phyloP scores from a whole-genome alignment of 192 early-diverging fungal genomes.

The Dissophora globulifera region DNA sequence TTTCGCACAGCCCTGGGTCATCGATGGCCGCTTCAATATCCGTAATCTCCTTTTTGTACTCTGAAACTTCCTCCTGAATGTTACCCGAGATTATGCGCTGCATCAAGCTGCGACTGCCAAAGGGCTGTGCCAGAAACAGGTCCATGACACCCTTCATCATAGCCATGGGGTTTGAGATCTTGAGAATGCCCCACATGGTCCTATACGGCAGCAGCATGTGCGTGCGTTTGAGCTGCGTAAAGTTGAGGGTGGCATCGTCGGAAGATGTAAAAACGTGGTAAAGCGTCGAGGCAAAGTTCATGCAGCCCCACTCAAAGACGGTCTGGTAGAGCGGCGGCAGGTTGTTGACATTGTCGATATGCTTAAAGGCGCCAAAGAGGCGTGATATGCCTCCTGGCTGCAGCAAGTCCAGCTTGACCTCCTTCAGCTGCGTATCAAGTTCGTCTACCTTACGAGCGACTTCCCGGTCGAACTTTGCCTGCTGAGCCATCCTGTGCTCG shows the following conservation, averaged over 20 bases:
- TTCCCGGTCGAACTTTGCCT: conserved; percentile 55
- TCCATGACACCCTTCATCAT: conserved; percentile 68
- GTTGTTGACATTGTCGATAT: conserved; percentile 41
- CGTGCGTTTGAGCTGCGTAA: conserved; percentile 62
- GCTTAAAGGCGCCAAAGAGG: conserved; percentile 27
- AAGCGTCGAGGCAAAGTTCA: conserved; percentile 66
- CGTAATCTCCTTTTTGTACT: conserved; percentile 59
- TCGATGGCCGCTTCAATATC: conserved; percentile 35
- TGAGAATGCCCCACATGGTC: conserved; percentile 59
- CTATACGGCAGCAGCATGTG: conserved; percentile 64
- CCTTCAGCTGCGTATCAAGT: conserved; percentile 57
- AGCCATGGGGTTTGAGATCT: conserved; percentile 64
- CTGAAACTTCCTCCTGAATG: conserved; percentile 61
- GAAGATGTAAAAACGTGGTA: conserved; percentile 65
- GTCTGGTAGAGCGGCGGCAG: conserved; percentile 56
- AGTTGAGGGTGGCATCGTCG: conserved; percentile 59
- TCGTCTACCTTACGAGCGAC: conserved; percentile 58
- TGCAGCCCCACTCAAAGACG: conserved; percentile 66
- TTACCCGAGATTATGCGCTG: conserved; percentile 68
- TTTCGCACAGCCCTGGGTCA: conserved; percentile 56
- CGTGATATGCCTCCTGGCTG: conserved; percentile 48
- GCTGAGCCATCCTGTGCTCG: conserved; percentile 51
- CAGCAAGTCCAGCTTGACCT: conserved; percentile 60
- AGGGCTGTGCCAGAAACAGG: conserved; percentile 68
- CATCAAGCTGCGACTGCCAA: conserved; percentile 62